Conservation (phyloP, 1,284 basidiomycete genomes). For the Rhodotorula sp. region DNA sequence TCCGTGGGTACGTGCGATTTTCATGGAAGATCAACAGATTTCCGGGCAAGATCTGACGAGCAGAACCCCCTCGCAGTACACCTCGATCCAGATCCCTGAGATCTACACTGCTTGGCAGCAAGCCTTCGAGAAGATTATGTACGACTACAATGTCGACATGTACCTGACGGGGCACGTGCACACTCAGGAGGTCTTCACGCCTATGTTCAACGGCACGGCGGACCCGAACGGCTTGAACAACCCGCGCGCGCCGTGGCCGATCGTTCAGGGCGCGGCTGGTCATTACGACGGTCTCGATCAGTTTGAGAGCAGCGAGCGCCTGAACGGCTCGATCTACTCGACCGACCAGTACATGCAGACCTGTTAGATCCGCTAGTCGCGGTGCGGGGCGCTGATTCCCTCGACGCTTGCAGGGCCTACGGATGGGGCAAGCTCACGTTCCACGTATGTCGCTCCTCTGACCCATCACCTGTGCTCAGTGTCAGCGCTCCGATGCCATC, state of each 20-base stretch:
- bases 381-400: neutral
- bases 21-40: too few species aligned
- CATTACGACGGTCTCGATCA: conserved; percentile 26
- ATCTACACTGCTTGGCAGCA: conserved; percentile 44
- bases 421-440: conserved; percentile 30
- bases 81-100: neutral
- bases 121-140: conserved; percentile 42
- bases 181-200: conserved; percentile 39
- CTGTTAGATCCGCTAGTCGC: too few species aligned
- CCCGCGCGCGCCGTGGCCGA: conserved; percentile 42
- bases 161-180: conserved; percentile 19
- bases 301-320: conserved; percentile 9
- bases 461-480: too few species aligned
- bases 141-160: conserved; percentile 11
- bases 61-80: neutral
- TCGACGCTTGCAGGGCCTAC: neutral
- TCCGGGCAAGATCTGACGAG: too few species aligned
- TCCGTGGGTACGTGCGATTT: conserved; percentile 11
- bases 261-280: conserved; percentile 45
- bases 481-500: too few species aligned
- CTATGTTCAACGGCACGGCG: conserved; percentile 37
- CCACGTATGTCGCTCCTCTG: conserved; percentile 1
- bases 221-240: conserved; percentile 45
- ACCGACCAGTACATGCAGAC: conserved; percentile 8
- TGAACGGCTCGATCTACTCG: conserved; percentile 6